A percentile compares a stretch with the other conserved stretches of the same genome.
These are phyloP conservation scores for Aureobasidium sp. DNA, from an alignment of 2,329 filamentous ascomycete genomes.

Conservation along the genomic window DNA sequence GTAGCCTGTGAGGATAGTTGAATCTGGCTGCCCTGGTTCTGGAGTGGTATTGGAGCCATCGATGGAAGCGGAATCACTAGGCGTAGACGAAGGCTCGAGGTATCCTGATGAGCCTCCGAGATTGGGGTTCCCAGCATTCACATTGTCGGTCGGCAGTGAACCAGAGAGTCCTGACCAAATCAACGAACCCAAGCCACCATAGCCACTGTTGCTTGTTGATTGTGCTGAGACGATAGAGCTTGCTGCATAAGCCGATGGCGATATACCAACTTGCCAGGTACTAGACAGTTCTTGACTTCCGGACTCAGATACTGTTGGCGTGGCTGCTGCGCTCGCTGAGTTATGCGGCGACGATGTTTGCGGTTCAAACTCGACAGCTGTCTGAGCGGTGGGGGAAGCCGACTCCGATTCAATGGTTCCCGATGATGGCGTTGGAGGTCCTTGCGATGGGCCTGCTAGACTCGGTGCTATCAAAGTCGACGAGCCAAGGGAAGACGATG, in stretches of 20 bases:
- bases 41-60: not conserved
- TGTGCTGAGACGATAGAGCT: not conserved
- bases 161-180: slow-evolving; percentile 8
- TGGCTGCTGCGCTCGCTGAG: not conserved
- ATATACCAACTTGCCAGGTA: slow-evolving; percentile 4
- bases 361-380: not conserved
- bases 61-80: not conserved
- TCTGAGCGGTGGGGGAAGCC: not conserved
- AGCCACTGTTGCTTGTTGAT: not conserved
- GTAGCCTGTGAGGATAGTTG: not conserved
- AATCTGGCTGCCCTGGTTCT: not conserved
- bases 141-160: not conserved
- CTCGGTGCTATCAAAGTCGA: not conserved
- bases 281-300: not conserved
- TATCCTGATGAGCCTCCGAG: not conserved
- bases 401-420: not conserved
- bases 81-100: not conserved
- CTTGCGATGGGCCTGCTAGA: not conserved
- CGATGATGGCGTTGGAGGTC: not conserved
- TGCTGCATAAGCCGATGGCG: not conserved
- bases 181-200: not conserved
- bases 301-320: not conserved
- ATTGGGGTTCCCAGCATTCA: not conserved
- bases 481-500: not conserved
- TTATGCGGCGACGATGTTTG: not conserved